phyloP scores from a whole-genome alignment of 106 monocot species.

The Phalaenopsis equestris region DNA sequence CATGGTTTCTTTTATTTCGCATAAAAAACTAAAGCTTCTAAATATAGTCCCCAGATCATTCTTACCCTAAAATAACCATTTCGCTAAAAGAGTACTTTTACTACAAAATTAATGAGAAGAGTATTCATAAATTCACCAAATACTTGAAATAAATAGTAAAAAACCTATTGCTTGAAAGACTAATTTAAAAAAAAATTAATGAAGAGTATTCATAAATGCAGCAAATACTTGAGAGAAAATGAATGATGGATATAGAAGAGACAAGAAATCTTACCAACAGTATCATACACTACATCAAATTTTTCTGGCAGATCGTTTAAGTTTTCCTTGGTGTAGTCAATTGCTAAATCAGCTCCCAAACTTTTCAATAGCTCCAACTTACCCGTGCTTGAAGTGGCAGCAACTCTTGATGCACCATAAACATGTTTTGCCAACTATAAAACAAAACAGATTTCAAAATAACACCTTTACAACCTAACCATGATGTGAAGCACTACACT shows the following conservation, averaged over 20 bases:
- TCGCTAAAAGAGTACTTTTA: not conserved
- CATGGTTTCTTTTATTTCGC: no score
- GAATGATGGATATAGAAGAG: not conserved
- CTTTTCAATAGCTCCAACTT: conserved; percentile 80
- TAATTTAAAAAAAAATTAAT: not conserved
- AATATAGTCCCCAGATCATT: no score
- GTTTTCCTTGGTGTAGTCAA: conserved; percentile 92
- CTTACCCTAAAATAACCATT: no score
- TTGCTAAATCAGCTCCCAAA: conserved; percentile 79
- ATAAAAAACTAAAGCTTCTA: no score
- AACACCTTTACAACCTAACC: not conserved
- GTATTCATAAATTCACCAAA: no score
- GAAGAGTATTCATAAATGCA: not conserved
- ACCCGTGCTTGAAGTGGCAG: conserved; percentile 78
- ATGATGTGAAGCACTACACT: not conserved
- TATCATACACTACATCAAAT: conserved; percentile 86
- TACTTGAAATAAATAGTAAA: no score
- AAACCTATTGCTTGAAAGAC: no score
- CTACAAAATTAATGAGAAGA: no score
- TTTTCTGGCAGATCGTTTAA: conserved; percentile 78
- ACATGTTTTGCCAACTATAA: conserved; percentile 84
- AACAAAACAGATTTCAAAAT: conserved; percentile 7
- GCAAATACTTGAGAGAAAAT: not conserved
- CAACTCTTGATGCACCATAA: conserved; percentile 78
- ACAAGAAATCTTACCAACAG: conserved; percentile 54